Conservation (phyloP, 352 stramenopile species). For the Lagenidium sp. region DNA sequence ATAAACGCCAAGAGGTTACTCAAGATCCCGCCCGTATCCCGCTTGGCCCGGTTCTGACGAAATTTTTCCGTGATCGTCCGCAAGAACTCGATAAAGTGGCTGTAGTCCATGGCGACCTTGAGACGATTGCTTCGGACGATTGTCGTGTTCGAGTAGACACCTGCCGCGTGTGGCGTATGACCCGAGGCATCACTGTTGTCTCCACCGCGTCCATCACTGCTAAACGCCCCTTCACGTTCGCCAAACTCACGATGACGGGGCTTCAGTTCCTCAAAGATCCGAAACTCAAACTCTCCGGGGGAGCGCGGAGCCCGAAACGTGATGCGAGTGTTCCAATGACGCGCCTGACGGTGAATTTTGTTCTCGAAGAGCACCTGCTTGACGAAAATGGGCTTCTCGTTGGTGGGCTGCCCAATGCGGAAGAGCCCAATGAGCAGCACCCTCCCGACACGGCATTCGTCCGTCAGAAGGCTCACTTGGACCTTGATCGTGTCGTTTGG, state of each 20-base stretch:
- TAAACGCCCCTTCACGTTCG: conserved; percentile 20
- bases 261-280: conserved; percentile 68
- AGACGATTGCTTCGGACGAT: conserved; percentile 61
- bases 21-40: conserved; percentile 45
- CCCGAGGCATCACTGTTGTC: conserved; percentile 6
- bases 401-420: conserved; percentile 55
- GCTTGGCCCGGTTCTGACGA: conserved; percentile 32
- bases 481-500: conserved; percentile 77
- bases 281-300: conserved; percentile 76
- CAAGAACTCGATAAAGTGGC: conserved; percentile 71
- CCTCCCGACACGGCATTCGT: conserved; percentile 46
- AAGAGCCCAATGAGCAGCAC: conserved; percentile 75
- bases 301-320: conserved; percentile 73
- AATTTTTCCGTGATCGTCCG: conserved; percentile 58
- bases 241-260: conserved; percentile 13
- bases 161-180: conserved; percentile 8
- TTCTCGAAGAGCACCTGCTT: conserved; percentile 79
- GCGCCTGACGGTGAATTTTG: conserved; percentile 54
- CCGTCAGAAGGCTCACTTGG: conserved; percentile 44
- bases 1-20: conserved; percentile 54
- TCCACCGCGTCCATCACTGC: background rate
- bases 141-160: conserved; percentile 58
- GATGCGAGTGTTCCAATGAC: conserved; percentile 65
- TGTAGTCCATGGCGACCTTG: conserved; percentile 71
- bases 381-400: conserved; percentile 80